phyloP scores from a whole-genome alignment of 2,329 filamentous ascomycete genomes.

The Pseudogymnoascus sp. region DNA sequence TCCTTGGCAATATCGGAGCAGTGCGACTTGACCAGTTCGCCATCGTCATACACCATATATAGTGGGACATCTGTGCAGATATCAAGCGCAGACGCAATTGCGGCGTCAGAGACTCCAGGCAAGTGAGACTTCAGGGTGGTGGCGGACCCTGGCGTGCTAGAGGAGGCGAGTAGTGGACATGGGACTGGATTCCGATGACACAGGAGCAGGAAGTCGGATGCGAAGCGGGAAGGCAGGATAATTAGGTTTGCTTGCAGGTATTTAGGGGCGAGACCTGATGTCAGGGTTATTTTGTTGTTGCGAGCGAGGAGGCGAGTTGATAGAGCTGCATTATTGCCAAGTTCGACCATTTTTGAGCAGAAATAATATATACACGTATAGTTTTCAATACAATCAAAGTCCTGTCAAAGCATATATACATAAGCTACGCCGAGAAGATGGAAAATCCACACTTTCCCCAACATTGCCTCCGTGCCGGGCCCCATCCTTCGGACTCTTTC shows the following conservation, averaged over 20 bases:
- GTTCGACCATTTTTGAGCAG: neutral
- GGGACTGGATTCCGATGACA: constrained; percentile 55
- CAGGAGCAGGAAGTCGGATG: constrained; percentile 49
- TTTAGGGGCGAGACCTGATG: constrained; percentile 46
- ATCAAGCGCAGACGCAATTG: constrained; percentile 40
- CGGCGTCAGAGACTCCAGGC: constrained; percentile 22
- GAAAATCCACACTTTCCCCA: neutral
- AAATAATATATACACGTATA: neutral
- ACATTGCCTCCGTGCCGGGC: neutral
- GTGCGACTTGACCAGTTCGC: constrained; percentile 33
- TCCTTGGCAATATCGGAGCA: constrained; percentile 38
- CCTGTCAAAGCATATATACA: neutral
- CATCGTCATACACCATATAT: constrained; percentile 51
- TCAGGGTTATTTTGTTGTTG: constrained; percentile 26
- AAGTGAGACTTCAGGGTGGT: constrained; percentile 34
- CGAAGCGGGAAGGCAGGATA: constrained; percentile 49
- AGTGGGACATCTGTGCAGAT: constrained; percentile 49
- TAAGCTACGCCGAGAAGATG: neutral
- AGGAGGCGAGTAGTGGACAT: constrained; percentile 52
- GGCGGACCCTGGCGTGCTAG: constrained; percentile 36
- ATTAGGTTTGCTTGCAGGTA: constrained; percentile 57
- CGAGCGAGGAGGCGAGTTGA: constrained; percentile 17
- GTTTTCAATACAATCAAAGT: neutral
- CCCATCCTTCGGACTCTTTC: neutral
- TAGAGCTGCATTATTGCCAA: neutral